Base-by-base conservation (phyloP, 1,284 basidiomycete species). In the Cryptococcus sp. region DNA sequence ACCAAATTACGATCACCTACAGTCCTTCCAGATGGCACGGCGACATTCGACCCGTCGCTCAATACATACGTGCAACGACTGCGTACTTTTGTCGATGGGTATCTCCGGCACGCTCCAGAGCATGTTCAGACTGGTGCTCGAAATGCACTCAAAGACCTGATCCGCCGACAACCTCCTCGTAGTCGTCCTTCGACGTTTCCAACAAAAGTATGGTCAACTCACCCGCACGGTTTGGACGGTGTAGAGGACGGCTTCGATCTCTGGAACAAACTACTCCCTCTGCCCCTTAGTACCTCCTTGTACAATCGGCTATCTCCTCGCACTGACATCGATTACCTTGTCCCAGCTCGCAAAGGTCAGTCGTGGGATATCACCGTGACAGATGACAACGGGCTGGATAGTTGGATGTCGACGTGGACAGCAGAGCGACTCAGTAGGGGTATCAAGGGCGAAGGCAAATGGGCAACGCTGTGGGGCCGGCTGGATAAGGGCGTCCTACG, bases 241-340 rank as follows among this genome's bases (percentile, higher is more conserved):
- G 51, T 61, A 29, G 43, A 61, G 47, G 41, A 46, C 43, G 59
- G 59, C 19, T 72, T 68, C 41, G 61, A 65, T 0, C 50, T 72
- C 16, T 72, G 70, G 70, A 41, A 39, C n/a, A 64, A 59, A 3
- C 51, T 72, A 0, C 52, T 72, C 34, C 61, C 64, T 4, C 25
- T 59, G 10, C 61, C 61, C 16, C 38, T 62, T 25, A 25, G 54
- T 3, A 52, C 40, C 8, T 46, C 25, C 23, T 46, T 61, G 8
- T 20, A 44, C 16, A 48, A 50, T n/a, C 46, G 50, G 10, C 17
- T 57, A 20, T 43, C 47, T 15, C 19, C 23, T 8, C 25, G 25
- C 13, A 26, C 46, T 16, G 56, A 57, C 5, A 16, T 52, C 8
- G 59, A 50, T 11, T 57, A 46, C 44, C 55, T 59, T n/a, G 29